Evolutionary conservation across 495 filamentous ascomycete species (phyloP).

Genomic region (Trichoderma reesei): DNA sequence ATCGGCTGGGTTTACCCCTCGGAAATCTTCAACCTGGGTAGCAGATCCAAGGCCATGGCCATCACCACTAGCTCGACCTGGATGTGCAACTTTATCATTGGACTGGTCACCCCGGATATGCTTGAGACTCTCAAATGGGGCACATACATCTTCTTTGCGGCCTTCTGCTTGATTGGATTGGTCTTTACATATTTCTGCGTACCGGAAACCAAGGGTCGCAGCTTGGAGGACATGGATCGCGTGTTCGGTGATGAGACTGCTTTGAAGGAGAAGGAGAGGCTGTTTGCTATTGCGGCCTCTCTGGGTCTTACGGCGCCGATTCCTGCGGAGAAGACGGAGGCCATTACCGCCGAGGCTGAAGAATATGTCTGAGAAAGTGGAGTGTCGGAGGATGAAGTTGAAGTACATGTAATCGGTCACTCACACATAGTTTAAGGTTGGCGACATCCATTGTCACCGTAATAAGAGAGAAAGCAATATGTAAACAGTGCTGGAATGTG

Average conservation of each 20-base stretch:
- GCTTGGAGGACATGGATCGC: constrained; percentile 23
- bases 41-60: constrained; percentile 46
- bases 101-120: constrained; percentile 52
- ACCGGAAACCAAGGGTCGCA: constrained; percentile 23
- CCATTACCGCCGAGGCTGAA: constrained; percentile 10
- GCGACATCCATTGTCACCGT: too few relatives aligned
- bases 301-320: constrained; percentile 20
- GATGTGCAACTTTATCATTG: constrained; percentile 48
- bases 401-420: not conserved
- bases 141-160: constrained; percentile 59
- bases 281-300: constrained; percentile 15
- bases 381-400: not conserved
- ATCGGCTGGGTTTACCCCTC: constrained; percentile 37
- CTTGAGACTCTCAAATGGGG: constrained; percentile 46
- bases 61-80: constrained; percentile 38
- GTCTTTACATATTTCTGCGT: constrained; percentile 21
- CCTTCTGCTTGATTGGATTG: constrained; percentile 15
- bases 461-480: too few relatives aligned
- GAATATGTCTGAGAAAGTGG: not conserved
- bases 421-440: too few relatives aligned
- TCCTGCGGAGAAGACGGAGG: constrained; percentile 20
- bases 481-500: too few relatives aligned
- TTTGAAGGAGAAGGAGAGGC: constrained; percentile 16
- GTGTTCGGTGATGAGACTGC: constrained; percentile 21
- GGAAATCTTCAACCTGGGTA: constrained; percentile 49